Conservation (phyloP, 441 rosid species). For the Lepidium campestre region DNA sequence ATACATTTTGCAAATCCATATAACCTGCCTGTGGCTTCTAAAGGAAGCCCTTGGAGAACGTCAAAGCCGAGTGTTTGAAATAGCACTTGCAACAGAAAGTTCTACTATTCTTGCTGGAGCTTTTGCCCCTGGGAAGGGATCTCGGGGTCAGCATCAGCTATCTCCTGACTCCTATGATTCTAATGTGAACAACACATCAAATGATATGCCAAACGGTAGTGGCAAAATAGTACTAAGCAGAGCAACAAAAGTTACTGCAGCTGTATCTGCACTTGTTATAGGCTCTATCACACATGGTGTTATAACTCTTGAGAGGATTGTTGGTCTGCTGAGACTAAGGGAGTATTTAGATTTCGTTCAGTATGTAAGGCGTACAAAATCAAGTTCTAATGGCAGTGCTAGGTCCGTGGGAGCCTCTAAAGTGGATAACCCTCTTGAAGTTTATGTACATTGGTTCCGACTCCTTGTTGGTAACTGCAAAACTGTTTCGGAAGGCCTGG, state of each 20-base stretch:
- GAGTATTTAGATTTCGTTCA: constrained; percentile 89
- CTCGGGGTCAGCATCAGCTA: constrained; percentile 73
- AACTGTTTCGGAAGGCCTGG: constrained; percentile 80
- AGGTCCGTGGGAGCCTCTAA: constrained; percentile 58
- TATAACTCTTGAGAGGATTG: constrained; percentile 91
- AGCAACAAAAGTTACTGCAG: constrained; percentile 68
- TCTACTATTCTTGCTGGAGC: constrained; percentile 70
- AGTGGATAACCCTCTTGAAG: constrained; percentile 65
- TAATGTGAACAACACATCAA: constrained; percentile 29
- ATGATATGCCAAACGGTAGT: constrained; percentile 40
- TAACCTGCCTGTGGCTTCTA: constrained; percentile 76
- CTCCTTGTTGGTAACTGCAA: constrained; percentile 88
- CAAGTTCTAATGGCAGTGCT: constrained; percentile 80
- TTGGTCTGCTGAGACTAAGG: constrained; percentile 73
- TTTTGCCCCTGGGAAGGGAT: constrained; percentile 69
- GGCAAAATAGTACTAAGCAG: constrained; percentile 43
- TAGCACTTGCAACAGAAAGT: constrained; percentile 95
- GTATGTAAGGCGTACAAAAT: constrained; percentile 63
- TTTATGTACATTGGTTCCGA: constrained; percentile 91
- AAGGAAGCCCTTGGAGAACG: constrained; percentile 99
- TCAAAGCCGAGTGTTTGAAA: constrained; percentile 91
- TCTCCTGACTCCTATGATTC: constrained; percentile 78
- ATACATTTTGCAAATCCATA: constrained; percentile 70
- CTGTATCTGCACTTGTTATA: constrained; percentile 81
- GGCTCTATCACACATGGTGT: constrained; percentile 90